Percentiles rank a stretch among this genome's conserved stretches.
phyloP scores from a whole-genome alignment of 2,329 filamentous ascomycete species.

The Ophiocordyceps sinensis region DNA sequence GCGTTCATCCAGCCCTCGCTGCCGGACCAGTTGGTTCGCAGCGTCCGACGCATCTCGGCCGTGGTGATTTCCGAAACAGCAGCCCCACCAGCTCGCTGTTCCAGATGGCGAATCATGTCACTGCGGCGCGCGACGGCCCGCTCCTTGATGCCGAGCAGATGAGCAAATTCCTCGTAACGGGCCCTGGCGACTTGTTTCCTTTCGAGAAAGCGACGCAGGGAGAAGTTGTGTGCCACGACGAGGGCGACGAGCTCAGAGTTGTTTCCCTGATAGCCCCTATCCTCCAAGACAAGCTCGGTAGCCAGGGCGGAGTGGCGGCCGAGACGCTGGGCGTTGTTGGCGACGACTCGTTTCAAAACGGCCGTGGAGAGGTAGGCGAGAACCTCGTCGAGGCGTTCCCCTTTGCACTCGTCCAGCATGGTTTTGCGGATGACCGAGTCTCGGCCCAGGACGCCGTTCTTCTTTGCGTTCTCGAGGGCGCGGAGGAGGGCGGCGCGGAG shows the following conservation, averaged over 20 bases:
- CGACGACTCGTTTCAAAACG: slow-evolving; percentile 58
- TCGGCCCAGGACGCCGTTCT: slow-evolving; percentile 66
- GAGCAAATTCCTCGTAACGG: slow-evolving; percentile 48
- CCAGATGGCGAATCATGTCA: slow-evolving; percentile 25
- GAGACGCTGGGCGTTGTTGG: slow-evolving; percentile 23
- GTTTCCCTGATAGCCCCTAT: slow-evolving; percentile 39
- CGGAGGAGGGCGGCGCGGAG: slow-evolving; percentile 73
- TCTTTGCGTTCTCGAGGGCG: slow-evolving; percentile 73
- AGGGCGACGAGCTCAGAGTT: slow-evolving; percentile 47
- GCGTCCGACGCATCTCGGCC: slow-evolving; percentile 39
- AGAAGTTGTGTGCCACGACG: slow-evolving; percentile 57
- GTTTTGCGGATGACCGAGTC: slow-evolving; percentile 78
- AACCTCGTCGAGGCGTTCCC: slow-evolving; percentile 78
- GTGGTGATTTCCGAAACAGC: slow-evolving; percentile 27
- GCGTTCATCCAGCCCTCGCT: slow-evolving; percentile 59
- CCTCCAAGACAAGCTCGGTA: slow-evolving; percentile 42
- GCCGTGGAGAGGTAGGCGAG: slow-evolving; percentile 71
- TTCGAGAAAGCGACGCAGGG: slow-evolving; percentile 43
- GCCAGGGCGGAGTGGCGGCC: slow-evolving; percentile 31
- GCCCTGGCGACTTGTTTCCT: slow-evolving; percentile 44
- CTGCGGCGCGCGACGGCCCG: slow-evolving; percentile 38
- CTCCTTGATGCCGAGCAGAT: slow-evolving; percentile 50
- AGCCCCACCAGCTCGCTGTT: slow-evolving; percentile 8
- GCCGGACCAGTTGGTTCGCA: slow-evolving; percentile 67
- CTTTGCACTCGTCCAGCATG: slow-evolving; percentile 93